A percentile compares a stretch with the other conserved stretches of the same genome.
These are phyloP conservation scores for Ceratobasidium sp. DNA, from an alignment of 1,284 basidiomycete species.

Conservation along the genomic window DNA sequence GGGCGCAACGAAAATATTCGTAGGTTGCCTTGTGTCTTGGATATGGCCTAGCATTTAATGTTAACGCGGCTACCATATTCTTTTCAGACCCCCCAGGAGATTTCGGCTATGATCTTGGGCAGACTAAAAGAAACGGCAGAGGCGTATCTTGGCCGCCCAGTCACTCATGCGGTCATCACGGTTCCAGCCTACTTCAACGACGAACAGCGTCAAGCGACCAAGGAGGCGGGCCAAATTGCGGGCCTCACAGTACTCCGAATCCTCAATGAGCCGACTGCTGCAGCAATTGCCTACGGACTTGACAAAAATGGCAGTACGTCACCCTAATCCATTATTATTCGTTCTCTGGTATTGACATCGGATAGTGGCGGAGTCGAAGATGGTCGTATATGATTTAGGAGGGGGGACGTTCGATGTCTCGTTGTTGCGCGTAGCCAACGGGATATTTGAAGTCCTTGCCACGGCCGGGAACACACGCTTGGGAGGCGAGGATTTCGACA, in stretches of 20 bases:
- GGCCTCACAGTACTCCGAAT: conserved; percentile 70
- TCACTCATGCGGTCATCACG: conserved; percentile 70
- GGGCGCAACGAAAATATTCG: conserved; percentile 66
- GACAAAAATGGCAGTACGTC: conserved; percentile 56
- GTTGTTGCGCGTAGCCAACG: conserved; percentile 67
- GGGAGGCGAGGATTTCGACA: conserved; percentile 73
- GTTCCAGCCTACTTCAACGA: conserved; percentile 73
- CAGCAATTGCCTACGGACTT: conserved; percentile 69
- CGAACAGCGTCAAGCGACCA: conserved; percentile 70
- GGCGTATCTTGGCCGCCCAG: conserved; percentile 69
- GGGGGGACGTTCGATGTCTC: conserved; percentile 73
- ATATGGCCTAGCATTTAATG: too few relatives aligned
- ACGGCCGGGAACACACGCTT: conserved; percentile 57
- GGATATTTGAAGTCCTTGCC: conserved; percentile 51
- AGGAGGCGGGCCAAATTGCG: conserved; percentile 68
- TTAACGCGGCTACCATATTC: too few relatives aligned
- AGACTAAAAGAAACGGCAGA: conserved; percentile 73
- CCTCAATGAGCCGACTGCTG: conserved; percentile 72
- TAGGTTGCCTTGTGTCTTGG: conserved; percentile 46
- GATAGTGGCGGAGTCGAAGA: conserved; percentile 64
- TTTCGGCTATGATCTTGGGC: conserved; percentile 50
- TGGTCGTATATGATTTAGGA: conserved; percentile 67
- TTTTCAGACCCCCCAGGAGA: background rate
- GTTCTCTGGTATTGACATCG: too few relatives aligned
- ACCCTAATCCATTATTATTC: too few relatives aligned